These are phyloP conservation scores for Colletotrichum sp. DNA, from an alignment of 2,329 filamentous ascomycete species.

Conservation along the genomic window DNA sequence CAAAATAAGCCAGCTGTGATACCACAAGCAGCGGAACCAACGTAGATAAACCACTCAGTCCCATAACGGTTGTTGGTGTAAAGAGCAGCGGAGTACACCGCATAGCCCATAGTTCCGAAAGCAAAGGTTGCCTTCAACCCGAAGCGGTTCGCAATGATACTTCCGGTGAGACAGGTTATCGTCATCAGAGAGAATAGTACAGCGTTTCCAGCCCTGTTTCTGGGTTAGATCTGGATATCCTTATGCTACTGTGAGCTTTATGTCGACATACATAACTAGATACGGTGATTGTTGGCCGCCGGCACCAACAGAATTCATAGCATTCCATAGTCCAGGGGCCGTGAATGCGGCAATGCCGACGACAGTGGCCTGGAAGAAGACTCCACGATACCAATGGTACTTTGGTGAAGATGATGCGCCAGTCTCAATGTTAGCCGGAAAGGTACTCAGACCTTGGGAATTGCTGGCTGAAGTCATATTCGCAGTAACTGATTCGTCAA, in stretches of 20 bases:
- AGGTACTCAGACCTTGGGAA: no score
- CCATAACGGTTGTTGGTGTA: conserved; percentile 38
- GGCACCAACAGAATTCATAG: conserved; percentile 33
- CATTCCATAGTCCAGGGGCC: conserved; percentile 34
- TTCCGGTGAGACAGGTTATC: conserved; percentile 36
- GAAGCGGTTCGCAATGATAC: conserved; percentile 36
- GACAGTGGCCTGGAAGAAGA: conserved; percentile 32
- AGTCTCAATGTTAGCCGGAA: background rate
- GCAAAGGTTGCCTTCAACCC: conserved; percentile 35
- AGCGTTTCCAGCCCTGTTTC: conserved; percentile 36
- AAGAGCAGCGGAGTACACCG: conserved; percentile 39
- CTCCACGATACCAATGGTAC: conserved; percentile 28
- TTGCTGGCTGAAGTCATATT: background rate
- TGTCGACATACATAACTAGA: conserved; percentile 27
- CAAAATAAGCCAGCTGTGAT: conserved; percentile 28
- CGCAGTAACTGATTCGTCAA: background rate
- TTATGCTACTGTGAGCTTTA: background rate
- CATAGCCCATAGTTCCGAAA: conserved; percentile 37
- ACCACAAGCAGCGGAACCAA: conserved; percentile 28
- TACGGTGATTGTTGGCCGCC: conserved; percentile 32
- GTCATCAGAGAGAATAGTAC: conserved; percentile 40
- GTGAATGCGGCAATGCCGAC: conserved; percentile 29
- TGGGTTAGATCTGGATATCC: background rate
- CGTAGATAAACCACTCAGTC: conserved; percentile 24
- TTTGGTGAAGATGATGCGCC: background rate